Evolutionary conservation across 805 yeast species (phyloP).

Genomic region (Teunomyces gatunensis): DNA sequence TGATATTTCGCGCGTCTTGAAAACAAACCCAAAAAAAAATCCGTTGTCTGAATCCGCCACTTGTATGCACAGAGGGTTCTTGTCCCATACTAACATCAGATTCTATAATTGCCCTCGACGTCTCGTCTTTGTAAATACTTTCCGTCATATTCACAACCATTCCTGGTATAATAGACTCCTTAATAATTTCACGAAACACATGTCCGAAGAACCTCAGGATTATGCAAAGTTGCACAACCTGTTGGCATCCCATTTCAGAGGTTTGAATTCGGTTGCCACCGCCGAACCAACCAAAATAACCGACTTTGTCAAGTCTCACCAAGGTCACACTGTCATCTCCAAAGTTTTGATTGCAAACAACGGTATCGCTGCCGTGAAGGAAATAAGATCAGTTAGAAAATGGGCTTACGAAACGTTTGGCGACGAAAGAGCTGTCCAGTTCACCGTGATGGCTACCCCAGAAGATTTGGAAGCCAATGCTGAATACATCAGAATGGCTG

Average conservation of each 20-base stretch:
- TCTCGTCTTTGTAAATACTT: constrained; percentile 4
- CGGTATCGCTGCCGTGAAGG: constrained; percentile 99
- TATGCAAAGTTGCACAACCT: constrained; percentile 27
- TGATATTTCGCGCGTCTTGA: background rate
- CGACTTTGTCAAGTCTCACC: constrained; percentile 79
- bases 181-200: constrained; percentile 2
- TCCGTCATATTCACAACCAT: constrained; percentile 3
- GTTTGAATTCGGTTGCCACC: constrained; percentile 70
- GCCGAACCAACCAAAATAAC: constrained; percentile 80
- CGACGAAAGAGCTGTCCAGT: constrained; percentile 87
- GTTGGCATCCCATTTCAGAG: constrained; percentile 75
- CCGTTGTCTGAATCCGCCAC: background rate
- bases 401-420: constrained; percentile 99
- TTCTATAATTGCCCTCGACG: constrained; percentile 1
- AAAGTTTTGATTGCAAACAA: constrained; percentile 92
- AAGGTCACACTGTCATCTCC: constrained; percentile 93
- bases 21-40: background rate
- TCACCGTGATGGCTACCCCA: constrained; percentile 99
- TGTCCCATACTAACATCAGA: constrained; percentile 3
- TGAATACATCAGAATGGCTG: constrained; percentile 98
- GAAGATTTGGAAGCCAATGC: constrained; percentile 97
- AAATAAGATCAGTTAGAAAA: constrained; percentile 93
- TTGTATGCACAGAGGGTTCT: background rate
- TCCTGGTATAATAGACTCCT: constrained; percentile 2
- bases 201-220: constrained; percentile 14